phyloP scores from a whole-genome alignment of 192 early-diverging fungal genomes.

The Geranomyces michiganensis region DNA sequence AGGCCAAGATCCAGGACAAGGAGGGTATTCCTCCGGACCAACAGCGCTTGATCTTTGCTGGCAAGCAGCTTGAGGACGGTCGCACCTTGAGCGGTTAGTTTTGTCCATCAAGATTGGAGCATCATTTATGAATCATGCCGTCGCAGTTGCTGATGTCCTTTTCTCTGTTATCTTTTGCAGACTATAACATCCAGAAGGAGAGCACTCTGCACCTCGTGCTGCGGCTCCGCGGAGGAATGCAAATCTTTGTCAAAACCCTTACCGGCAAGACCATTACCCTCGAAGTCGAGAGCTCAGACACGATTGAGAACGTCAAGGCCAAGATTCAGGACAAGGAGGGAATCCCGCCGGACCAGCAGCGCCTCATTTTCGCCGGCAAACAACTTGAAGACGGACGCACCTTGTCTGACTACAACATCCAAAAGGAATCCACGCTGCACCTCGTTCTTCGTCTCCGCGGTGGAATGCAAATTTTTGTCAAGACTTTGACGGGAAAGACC shows the following conservation, averaged over 20 bases:
- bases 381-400: conserved; percentile 78
- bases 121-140: no score
- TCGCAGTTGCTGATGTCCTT: no score
- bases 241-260: conserved; percentile 79
- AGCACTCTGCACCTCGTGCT: conserved; percentile 71
- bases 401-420: conserved; percentile 75
- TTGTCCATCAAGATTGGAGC: no score
- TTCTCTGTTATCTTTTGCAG: no score
- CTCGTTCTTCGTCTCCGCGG: conserved; percentile 70
- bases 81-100: conserved; percentile 50
- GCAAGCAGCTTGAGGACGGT: conserved; percentile 80
- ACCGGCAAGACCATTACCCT: conserved; percentile 79
- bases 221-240: conserved; percentile 71
- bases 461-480: conserved; percentile 76
- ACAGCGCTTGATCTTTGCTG: conserved; percentile 79
- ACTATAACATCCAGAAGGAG: conserved; percentile 78
- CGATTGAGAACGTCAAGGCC: conserved; percentile 78
- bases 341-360: conserved; percentile 79
- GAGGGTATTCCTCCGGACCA: conserved; percentile 78
- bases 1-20: conserved; percentile 59
- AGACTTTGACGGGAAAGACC: conserved; percentile 93
- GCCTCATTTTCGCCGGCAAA: conserved; percentile 80
- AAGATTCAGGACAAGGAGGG: conserved; percentile 84
- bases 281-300: conserved; percentile 76
- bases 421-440: conserved; percentile 73